Conservation (phyloP, 257 asterid genomes). For the Penstemon davidsonii region DNA sequence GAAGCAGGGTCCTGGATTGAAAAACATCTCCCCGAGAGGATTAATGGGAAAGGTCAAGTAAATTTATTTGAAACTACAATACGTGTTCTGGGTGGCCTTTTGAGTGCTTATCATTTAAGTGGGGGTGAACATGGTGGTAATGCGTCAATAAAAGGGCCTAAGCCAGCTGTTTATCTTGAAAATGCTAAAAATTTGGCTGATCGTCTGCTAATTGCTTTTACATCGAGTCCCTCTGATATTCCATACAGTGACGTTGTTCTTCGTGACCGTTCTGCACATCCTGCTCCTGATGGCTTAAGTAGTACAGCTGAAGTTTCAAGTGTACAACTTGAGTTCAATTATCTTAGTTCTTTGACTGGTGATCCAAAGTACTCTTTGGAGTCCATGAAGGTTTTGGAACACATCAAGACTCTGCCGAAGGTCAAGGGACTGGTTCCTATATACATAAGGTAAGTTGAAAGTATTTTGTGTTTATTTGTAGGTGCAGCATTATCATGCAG, state of each 20-base stretch:
- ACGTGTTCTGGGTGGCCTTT: conserved; percentile 86
- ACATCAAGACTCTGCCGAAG: conserved; percentile 72
- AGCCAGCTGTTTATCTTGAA: conserved; percentile 75
- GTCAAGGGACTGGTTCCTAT: conserved; percentile 94
- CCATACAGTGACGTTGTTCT: conserved; percentile 89
- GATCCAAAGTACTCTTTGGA: conserved; percentile 74
- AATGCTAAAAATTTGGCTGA: conserved; percentile 88
- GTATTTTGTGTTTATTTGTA: conserved; percentile 2
- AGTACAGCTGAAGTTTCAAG: conserved; percentile 94
- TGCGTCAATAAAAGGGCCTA: conserved; percentile 59
- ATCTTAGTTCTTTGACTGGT: conserved; percentile 79
- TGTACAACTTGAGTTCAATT: conserved; percentile 92
- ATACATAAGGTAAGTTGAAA: conserved; percentile 64
- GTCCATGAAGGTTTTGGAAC: conserved; percentile 94
- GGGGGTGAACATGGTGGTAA: conserved; percentile 56
- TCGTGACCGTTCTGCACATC: conserved; percentile 70
- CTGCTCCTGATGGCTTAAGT: conserved; percentile 95
- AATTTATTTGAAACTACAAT: conserved; percentile 94
- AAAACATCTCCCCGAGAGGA: conserved; percentile 65
- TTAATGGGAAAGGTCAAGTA: conserved; percentile 75
- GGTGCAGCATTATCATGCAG: background rate
- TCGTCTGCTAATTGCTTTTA: conserved; percentile 79
- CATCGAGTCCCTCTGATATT: conserved; percentile 75
- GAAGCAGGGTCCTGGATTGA: conserved; percentile 97
- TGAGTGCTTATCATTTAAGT: conserved; percentile 95